Conservation (phyloP, 352 stramenopile species). For the Phytophthora pseudosyringae region DNA sequence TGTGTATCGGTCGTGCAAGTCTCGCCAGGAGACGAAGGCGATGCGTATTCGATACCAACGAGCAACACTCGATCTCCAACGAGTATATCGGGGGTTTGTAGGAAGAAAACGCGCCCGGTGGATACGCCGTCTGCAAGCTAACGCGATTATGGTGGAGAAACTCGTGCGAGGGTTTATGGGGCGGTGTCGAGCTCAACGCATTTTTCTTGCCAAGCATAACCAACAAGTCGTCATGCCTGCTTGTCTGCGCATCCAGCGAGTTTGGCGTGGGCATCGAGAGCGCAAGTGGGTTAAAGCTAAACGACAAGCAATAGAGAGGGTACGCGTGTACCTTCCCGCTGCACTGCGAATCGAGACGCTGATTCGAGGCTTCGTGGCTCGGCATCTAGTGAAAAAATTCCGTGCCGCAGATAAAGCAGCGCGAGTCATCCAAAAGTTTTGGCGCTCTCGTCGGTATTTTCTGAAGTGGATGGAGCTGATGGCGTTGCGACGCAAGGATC, state of each 20-base stretch:
- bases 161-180: conserved; percentile 68
- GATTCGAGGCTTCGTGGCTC: conserved; percentile 61
- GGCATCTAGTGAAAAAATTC: conserved; percentile 40
- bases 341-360: conserved; percentile 59
- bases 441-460: conserved; percentile 51
- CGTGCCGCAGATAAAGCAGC: conserved; percentile 40
- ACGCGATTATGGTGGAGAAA: conserved; percentile 56
- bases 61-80: conserved; percentile 48
- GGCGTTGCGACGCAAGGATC: conserved; percentile 46
- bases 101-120: conserved; percentile 50
- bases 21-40: conserved; percentile 43
- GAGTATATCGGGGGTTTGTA: conserved; percentile 61
- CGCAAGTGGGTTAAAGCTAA: conserved; percentile 42
- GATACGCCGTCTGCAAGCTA: conserved; percentile 49
- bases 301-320: conserved; percentile 29
- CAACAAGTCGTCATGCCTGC: conserved; percentile 53
- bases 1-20: conserved; percentile 63
- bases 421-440: conserved; percentile 57
- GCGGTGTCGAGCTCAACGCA: conserved; percentile 44
- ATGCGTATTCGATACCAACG: conserved; percentile 35
- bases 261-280: conserved; percentile 58
- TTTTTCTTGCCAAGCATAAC: conserved; percentile 53
- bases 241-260: conserved; percentile 50
- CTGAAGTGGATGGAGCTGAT: conserved; percentile 63
- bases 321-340: conserved; percentile 55